phyloP scores from a whole-genome alignment of 2,329 filamentous ascomycete genomes.

The Septoria linicola region DNA sequence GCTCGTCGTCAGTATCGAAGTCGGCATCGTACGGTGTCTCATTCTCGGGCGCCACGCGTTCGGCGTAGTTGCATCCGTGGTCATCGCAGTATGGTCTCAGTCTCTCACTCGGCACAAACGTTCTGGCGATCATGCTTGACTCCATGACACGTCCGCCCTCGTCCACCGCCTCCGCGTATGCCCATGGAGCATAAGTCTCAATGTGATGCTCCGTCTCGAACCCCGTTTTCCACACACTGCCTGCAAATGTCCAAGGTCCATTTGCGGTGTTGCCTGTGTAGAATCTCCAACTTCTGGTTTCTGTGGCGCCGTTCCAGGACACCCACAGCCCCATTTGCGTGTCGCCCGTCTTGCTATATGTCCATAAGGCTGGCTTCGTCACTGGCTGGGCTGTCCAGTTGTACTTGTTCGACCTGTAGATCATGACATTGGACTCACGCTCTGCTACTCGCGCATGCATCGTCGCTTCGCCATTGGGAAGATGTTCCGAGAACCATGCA shows the following conservation, averaged over 20 bases:
- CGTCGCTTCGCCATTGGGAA: constrained; percentile 50
- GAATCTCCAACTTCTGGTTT: constrained; percentile 53
- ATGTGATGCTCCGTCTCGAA: constrained; percentile 45
- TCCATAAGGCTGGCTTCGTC: constrained; percentile 41
- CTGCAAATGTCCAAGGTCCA: constrained; percentile 42
- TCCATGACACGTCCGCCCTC: constrained; percentile 33
- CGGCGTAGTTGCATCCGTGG: constrained; percentile 33
- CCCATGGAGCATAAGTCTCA: constrained; percentile 30
- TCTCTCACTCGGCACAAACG: constrained; percentile 39
- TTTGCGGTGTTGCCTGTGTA: constrained; percentile 42
- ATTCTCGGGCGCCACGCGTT: constrained; percentile 24
- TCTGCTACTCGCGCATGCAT: constrained; percentile 54
- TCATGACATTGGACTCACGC: constrained; percentile 46
- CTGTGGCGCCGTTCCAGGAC: constrained; percentile 55
- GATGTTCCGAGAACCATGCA: constrained; percentile 46
- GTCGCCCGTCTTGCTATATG: constrained; percentile 38
- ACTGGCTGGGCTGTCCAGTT: constrained; percentile 53
- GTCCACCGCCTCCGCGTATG: constrained; percentile 39
- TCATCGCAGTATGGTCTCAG: constrained; percentile 37
- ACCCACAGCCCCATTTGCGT: constrained; percentile 49
- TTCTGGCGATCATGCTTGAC: constrained; percentile 37
- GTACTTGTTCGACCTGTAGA: constrained; percentile 57
- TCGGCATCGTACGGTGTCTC: constrained; percentile 30
- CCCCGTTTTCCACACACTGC: constrained; percentile 42
- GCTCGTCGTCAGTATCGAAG: constrained; percentile 26